Evolutionary conservation across 73 alveolate genomes (phyloP), one percentile per base, ranked within the genome.

Genomic region (Blepharisma japonicum): DNA sequence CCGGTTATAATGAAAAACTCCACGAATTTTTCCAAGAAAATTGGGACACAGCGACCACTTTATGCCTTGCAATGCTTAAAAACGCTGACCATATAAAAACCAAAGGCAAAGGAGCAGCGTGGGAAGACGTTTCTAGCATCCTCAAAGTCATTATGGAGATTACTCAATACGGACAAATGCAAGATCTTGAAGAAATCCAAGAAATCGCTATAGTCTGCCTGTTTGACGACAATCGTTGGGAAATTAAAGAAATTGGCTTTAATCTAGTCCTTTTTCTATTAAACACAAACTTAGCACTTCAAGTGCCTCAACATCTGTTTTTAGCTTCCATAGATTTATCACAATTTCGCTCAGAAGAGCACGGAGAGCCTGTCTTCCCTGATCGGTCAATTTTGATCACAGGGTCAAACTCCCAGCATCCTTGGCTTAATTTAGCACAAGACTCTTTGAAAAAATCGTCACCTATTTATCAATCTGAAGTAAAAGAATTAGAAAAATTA

Each of bases 191-290:
- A 14, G 23, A 14, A 18, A 18, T 61, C 38, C 38, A 61, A 18
- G 74, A 61, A 61, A 61, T 61, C 0, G 74, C 74, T 18, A 25
- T 39, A 1, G 39, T 39, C 23, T 61, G 74, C 47, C 74, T 61
- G 74, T 14, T 20, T 25, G 74, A 61, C 14, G 23, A 14, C 11
- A 61, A 61, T 61, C 74, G 74, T 18, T 61, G 74, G 74, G 74
- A 61, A 4, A 39, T 61, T 61, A 14, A 39, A 14, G 74, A 61
- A 25, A 20, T 20, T 14, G 74, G 74, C 50, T 61, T 61, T 61
- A 61, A 61, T 39, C 74, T 61, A 9, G 74, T 61, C 18, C 74
- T 61, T 20, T 14, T 14, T 39, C 74, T 61, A 18, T 61, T 61
- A 32, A 32, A 32, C 42, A 32, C 42, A 32, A 32, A 32, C 42